Percentiles rank a stretch among this genome's conserved stretches.
These are phyloP conservation scores for Aspergillus sparsus DNA, from an alignment of 495 filamentous ascomycete genomes.

Conservation along the genomic window DNA sequence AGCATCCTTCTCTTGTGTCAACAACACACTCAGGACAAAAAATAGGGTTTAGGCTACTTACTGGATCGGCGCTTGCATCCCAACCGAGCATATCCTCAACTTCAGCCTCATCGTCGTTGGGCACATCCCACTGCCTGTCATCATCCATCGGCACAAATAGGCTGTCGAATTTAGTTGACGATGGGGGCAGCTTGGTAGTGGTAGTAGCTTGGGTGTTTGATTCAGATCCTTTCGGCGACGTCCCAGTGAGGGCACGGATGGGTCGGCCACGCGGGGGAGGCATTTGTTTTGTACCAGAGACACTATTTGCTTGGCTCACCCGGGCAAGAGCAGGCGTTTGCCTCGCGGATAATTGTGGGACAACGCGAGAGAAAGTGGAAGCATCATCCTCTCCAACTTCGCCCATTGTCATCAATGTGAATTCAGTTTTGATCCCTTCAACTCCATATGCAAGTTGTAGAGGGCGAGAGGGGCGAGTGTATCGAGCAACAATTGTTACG, in stretches of 20 bases:
- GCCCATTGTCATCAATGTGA: slow-evolving; percentile 93
- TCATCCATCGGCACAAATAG: slow-evolving; percentile 79
- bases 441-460: slow-evolving; percentile 78
- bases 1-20: slow-evolving; percentile 29
- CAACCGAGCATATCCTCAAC: slow-evolving; percentile 77
- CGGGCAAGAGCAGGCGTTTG: slow-evolving; percentile 31
- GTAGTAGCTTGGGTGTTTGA: slow-evolving; percentile 27
- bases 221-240: slow-evolving; percentile 27
- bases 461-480: slow-evolving; percentile 77
- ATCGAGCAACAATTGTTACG: slow-evolving; percentile 69
- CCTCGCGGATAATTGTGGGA: slow-evolving; percentile 39
- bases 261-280: slow-evolving; percentile 33
- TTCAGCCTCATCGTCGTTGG: slow-evolving; percentile 62
- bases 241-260: slow-evolving; percentile 41
- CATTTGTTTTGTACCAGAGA: slow-evolving; percentile 21
- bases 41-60: slow-evolving; percentile 14
- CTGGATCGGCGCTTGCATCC: slow-evolving; percentile 66
- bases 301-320: slow-evolving; percentile 18
- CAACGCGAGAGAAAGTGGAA: slow-evolving; percentile 33
- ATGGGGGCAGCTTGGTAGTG: slow-evolving; percentile 49
- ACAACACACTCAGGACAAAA: slow-evolving; percentile 21
- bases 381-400: slow-evolving; percentile 57
- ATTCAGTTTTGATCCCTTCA: slow-evolving; percentile 78
- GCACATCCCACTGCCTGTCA: slow-evolving; percentile 77
- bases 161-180: slow-evolving; percentile 68